Conservation (phyloP, 2,329 filamentous ascomycete species). For the Phialocephala subalpina region DNA sequence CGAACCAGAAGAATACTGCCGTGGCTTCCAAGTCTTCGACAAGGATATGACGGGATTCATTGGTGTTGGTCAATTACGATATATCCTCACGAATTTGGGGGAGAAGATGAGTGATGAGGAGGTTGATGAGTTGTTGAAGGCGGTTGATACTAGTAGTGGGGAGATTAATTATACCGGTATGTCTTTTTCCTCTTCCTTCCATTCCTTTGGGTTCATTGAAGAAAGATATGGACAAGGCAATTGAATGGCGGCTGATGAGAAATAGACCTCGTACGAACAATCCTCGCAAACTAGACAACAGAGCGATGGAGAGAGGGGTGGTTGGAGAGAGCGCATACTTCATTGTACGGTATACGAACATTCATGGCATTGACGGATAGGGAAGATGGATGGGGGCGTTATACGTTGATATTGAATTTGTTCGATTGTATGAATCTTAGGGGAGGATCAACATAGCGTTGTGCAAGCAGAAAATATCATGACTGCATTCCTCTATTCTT, state of each 20-base stretch:
- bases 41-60: slow-evolving; percentile 99
- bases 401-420: slow-evolving; percentile 7
- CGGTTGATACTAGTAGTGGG: slow-evolving; percentile 92
- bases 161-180: slow-evolving; percentile 97
- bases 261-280: slow-evolving; percentile 82
- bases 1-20: slow-evolving; percentile 97
- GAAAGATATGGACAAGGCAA: neutral
- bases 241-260: slow-evolving; percentile 22
- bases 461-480: neutral
- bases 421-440: slow-evolving; percentile 12
- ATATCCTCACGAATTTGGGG: slow-evolving; percentile 95
- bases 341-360: slow-evolving; percentile 31
- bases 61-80: slow-evolving; percentile 95
- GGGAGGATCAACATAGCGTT: neutral
- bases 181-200: slow-evolving; percentile 41
- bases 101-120: slow-evolving; percentile 99
- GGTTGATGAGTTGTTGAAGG: slow-evolving; percentile 98
- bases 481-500: neutral
- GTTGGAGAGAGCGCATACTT: slow-evolving; percentile 30
- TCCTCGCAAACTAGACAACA: slow-evolving; percentile 76
- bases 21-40: slow-evolving; percentile 98
- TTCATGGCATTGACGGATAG: slow-evolving; percentile 32
- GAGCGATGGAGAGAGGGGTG: slow-evolving; percentile 11
- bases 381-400: slow-evolving; percentile 15
- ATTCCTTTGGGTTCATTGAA: neutral